Conservation (phyloP, 768 basidiomycete genomes). For the Imleria badia region DNA sequence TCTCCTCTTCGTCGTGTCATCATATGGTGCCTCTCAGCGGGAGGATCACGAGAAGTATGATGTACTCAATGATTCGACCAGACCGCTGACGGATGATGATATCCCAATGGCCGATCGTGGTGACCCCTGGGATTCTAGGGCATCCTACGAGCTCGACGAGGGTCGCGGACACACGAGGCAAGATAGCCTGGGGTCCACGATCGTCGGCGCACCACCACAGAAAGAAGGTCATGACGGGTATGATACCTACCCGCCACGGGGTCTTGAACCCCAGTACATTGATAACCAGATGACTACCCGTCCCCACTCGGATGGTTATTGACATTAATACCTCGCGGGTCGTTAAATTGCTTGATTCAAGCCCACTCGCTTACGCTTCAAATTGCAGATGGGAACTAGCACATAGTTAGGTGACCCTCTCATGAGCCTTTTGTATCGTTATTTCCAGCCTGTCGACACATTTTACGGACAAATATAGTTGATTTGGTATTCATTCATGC, state of each 20-base stretch:
- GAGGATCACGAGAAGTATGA: slow-evolving; percentile 82
- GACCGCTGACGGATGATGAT: slow-evolving; percentile 51
- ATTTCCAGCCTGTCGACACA: background rate
- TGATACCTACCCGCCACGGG: slow-evolving; percentile 24
- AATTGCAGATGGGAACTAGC: background rate
- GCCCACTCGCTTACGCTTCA: background rate
- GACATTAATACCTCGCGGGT: slow-evolving; percentile 3
- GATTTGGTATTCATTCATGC: background rate
- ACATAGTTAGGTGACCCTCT: background rate
- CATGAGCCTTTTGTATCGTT: slow-evolving; percentile 5
- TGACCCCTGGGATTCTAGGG: slow-evolving; percentile 70
- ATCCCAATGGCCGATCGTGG: slow-evolving; percentile 64
- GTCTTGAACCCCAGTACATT: slow-evolving; percentile 32
- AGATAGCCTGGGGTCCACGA: slow-evolving; percentile 59
- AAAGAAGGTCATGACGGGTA: slow-evolving; percentile 40
- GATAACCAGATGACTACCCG: slow-evolving; percentile 30
- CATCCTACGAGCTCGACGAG: slow-evolving; percentile 42
- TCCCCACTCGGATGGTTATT: slow-evolving; percentile 50
- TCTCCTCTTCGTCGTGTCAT: slow-evolving; percentile 47
- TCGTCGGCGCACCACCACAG: slow-evolving; percentile 49
- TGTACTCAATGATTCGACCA: slow-evolving; percentile 60
- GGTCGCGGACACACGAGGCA: slow-evolving; percentile 50
- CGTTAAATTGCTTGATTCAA: background rate
- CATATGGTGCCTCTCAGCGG: slow-evolving; percentile 72
- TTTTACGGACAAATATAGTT: background rate